phyloP scores from a whole-genome alignment of 306 rosid species.

The Pterocarpus santalinus region DNA sequence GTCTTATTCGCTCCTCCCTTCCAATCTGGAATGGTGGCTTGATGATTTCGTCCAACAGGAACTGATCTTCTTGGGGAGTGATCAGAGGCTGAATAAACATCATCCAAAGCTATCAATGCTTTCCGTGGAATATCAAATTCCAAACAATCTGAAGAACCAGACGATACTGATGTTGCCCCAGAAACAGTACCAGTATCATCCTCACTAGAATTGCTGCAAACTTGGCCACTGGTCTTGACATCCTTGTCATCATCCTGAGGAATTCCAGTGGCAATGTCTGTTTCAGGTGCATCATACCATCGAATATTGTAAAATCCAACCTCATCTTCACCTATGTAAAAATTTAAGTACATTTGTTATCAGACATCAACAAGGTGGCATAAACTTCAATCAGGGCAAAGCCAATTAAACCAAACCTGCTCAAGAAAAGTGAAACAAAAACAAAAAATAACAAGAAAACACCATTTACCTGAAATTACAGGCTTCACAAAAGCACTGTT shows the following conservation, averaged over 20 bases:
- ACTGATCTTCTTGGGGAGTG: slow-evolving; percentile 54
- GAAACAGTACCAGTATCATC: slow-evolving; percentile 48
- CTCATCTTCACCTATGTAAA: slow-evolving; percentile 52
- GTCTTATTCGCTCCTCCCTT: slow-evolving; percentile 24
- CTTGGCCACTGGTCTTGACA: slow-evolving; percentile 40
- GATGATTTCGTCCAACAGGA: slow-evolving; percentile 65
- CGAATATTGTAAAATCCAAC: slow-evolving; percentile 54
- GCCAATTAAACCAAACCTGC: not conserved
- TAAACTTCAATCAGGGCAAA: slow-evolving; percentile 8
- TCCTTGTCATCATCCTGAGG: slow-evolving; percentile 36
- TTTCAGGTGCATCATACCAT: slow-evolving; percentile 54
- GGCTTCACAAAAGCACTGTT: slow-evolving; percentile 41
- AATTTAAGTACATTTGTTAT: slow-evolving; percentile 25
- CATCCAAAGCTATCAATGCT: slow-evolving; percentile 49
- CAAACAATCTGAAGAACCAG: slow-evolving; percentile 49
- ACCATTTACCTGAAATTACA: slow-evolving; percentile 51
- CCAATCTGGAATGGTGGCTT: slow-evolving; percentile 64
- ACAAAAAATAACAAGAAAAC: not conserved
- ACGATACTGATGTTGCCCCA: slow-evolving; percentile 43
- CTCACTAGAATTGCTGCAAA: slow-evolving; percentile 49
- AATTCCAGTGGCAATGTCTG: slow-evolving; percentile 39
- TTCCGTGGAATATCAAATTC: slow-evolving; percentile 51
- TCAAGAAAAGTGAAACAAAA: not conserved
- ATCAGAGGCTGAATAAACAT: slow-evolving; percentile 43
- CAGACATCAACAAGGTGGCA: not conserved